phyloP scores from a whole-genome alignment of 2,329 filamentous ascomycete species.

The Talaromyces verruculosus region DNA sequence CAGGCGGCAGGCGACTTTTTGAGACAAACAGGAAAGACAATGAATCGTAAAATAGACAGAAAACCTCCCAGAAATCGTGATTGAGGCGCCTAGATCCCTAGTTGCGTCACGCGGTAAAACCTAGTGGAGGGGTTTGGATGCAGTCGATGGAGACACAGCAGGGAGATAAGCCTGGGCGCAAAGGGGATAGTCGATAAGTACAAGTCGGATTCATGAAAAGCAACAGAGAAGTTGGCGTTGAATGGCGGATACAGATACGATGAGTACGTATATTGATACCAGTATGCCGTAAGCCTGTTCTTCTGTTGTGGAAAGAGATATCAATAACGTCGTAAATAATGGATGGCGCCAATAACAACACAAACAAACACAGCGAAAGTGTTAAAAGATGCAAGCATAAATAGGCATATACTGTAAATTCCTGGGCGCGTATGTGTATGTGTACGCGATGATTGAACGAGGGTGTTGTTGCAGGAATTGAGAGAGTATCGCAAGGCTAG shows the following conservation, averaged over 20 bases:
- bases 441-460: conserved; percentile 4
- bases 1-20: conserved; percentile 22
- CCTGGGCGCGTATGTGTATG: background rate
- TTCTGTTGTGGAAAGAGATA: background rate
- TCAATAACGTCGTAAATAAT: conserved; percentile 5
- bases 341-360: background rate
- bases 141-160: conserved; percentile 17
- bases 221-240: conserved; percentile 9
- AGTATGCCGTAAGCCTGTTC: background rate
- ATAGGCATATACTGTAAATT: background rate
- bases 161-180: conserved; percentile 16
- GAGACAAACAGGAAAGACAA: conserved; percentile 21
- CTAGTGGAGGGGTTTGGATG: conserved; percentile 8
- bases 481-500: background rate
- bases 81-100: conserved; percentile 28
- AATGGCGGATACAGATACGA: conserved; percentile 12
- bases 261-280: background rate
- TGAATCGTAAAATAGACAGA: conserved; percentile 29
- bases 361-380: background rate
- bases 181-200: conserved; percentile 14
- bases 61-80: conserved; percentile 34
- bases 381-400: background rate
- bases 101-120: conserved; percentile 27
- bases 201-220: conserved; percentile 15
- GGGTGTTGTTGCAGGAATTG: background rate